Percentiles rank a stretch among this genome's conserved stretches.
These are phyloP conservation scores for Lactifluus piperatus DNA, from an alignment of 768 basidiomycete genomes.

Conservation along the genomic window DNA sequence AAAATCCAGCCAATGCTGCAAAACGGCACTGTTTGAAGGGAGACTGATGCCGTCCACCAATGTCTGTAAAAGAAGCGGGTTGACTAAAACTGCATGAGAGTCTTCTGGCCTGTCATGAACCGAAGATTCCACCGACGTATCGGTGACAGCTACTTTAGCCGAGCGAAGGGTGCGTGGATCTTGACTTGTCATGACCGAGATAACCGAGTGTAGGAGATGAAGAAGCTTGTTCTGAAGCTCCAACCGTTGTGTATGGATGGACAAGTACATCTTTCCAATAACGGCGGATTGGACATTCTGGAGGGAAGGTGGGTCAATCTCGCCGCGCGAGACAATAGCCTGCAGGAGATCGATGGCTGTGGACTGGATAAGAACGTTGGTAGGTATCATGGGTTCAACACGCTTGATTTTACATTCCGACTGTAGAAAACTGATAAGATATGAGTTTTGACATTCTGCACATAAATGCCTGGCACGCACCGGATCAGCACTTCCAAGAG, in stretches of 20 bases:
- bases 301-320: constrained; percentile 51
- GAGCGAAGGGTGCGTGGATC: constrained; percentile 19
- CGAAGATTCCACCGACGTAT: constrained; percentile 9
- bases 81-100: constrained; percentile 40
- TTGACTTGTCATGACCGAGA: constrained; percentile 49
- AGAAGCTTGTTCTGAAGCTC: constrained; percentile 92
- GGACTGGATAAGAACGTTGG: constrained; percentile 62
- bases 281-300: constrained; percentile 62
- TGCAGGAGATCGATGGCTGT: constrained; percentile 77
- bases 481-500: constrained; percentile 64
- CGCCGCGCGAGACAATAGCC: constrained; percentile 71
- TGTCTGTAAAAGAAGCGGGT: constrained; percentile 67
- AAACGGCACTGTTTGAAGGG: constrained; percentile 61
- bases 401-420: constrained; percentile 58
- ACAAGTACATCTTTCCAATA: constrained; percentile 66
- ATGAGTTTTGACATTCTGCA: neutral
- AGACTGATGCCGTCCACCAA: constrained; percentile 72
- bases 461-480: constrained; percentile 32
- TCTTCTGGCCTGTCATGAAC: constrained; percentile 29
- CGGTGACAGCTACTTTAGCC: neutral
- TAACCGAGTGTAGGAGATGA: constrained; percentile 80
- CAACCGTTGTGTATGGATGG: constrained; percentile 57
- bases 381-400: constrained; percentile 44
- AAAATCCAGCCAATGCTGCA: constrained; percentile 97
- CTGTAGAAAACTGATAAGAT: constrained; percentile 50